Evolutionary conservation across 345 rosid genomes (phyloP), one percentile per base, ranked within the genome.

Genomic region (Mercurialis annua): DNA sequence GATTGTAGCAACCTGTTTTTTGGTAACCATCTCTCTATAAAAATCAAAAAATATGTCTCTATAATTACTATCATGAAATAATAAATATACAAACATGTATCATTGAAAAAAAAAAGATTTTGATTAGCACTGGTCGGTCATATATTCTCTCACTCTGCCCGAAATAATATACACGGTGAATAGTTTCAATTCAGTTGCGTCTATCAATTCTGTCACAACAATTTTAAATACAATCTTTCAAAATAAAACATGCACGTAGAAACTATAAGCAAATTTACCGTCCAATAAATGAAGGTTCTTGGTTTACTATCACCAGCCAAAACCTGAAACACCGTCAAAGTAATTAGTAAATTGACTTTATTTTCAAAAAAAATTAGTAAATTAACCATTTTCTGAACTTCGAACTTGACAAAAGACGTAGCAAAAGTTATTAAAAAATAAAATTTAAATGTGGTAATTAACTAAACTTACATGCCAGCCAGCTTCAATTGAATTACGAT

Each of bases 1-100:
- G 68, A 73, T 80, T 72, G 73, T 62, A 72, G 71, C 81, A 80
- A 11, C 81, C 80, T 0, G 73, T 74, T 0, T 0, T 0, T 36
- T 16, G 21, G 40, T 79, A 76, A 21, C 31, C 67, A 70, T 82
- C 83, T 7, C 53, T 18, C 80, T 74, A 24, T 18, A 18, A 10
- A 24, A n/a, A 10, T 20, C 2, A 10, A 1, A 40, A 1, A 16
- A 50, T 10, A 12, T 26, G 2, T 0, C 27, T 27, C 20, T 17
- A 4, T 36, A 47, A 17, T 47, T 47, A 47, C 1, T 36, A 36
- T 3, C 16, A 17, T 49, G 9, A n/a, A 49, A 49, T n/a, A 49
- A 0, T n/a, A 20, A 2, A 11, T 47, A 14, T 1, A 14, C 6
- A 47, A 47, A 4, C 11, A 8, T 44, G 15, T 6, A 11, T 44